phyloP scores from a whole-genome alignment of 164 flowering plant species.

The Stephania cephalantha region DNA sequence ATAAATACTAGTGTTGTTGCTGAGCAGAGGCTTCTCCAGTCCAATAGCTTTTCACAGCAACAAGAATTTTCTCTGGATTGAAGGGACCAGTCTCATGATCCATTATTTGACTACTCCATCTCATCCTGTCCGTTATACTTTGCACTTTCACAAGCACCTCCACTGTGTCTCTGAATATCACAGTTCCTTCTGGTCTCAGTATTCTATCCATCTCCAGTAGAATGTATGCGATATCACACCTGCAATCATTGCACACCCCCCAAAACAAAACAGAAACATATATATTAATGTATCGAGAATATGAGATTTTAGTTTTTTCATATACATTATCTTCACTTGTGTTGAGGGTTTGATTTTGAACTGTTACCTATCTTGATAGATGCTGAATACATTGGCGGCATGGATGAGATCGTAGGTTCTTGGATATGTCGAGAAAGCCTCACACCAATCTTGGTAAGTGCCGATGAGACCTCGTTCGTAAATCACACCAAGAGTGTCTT shows the following conservation, averaged over 20 bases:
- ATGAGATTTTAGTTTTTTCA: not conserved
- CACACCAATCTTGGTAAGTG: conserved; percentile 95
- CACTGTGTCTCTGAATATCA: conserved; percentile 77
- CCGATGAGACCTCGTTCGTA: conserved; percentile 92
- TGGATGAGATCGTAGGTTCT: conserved; percentile 96
- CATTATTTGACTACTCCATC: conserved; percentile 73
- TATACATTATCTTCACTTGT: not conserved
- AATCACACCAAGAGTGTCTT: conserved; percentile 74
- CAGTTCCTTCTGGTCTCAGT: conserved; percentile 93
- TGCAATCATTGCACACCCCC: conserved; percentile 14
- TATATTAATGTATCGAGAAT: not conserved
- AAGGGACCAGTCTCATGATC: conserved; percentile 97
- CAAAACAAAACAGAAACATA: not conserved
- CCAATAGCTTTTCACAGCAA: conserved; percentile 89
- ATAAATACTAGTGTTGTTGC: conserved; percentile 2
- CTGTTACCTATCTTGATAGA: conserved; percentile 80
- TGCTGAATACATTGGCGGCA: conserved; percentile 64
- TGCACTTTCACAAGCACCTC: conserved; percentile 83
- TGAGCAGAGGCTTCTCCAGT: conserved; percentile 45
- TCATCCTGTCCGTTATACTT: conserved; percentile 72
- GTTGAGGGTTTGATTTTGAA: not conserved
- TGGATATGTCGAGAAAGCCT: conserved; percentile 96
- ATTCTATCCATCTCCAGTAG: conserved; percentile 96
- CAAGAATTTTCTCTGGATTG: conserved; percentile 87
- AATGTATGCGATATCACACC: conserved; percentile 83